Conservation (phyloP, 371 early-diverging fungal genomes). For the Funneliformis caledonium region DNA sequence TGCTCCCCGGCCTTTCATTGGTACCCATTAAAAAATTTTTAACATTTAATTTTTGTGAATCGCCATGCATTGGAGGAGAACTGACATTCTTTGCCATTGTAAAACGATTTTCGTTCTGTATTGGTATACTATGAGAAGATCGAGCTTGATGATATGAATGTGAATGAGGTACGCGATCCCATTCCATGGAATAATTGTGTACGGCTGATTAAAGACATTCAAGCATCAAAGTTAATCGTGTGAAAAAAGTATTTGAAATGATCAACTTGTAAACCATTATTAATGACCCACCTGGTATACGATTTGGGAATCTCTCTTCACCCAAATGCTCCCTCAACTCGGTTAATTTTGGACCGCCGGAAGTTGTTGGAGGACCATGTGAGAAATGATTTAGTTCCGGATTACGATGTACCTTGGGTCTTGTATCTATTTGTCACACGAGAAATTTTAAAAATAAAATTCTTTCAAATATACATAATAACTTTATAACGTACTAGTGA, state of each 20-base stretch:
- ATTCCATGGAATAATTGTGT: neutral
- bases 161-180: neutral
- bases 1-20: neutral
- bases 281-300: neutral
- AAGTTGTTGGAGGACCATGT: neutral
- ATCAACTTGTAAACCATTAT: neutral
- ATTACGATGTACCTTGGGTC: neutral
- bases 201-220: neutral
- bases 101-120: neutral
- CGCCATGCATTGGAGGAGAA: neutral
- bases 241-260: too few relatives aligned
- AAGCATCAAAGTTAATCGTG: too few relatives aligned
- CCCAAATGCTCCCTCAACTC: constrained; percentile 7
- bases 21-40: neutral
- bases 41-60: neutral
- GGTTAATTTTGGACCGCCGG: neutral
- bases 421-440: neutral
- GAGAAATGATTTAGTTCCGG: neutral
- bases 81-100: neutral
- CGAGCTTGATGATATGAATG: neutral
- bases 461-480: neutral
- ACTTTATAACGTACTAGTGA: neutral
- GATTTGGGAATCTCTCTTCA: constrained; percentile 3
- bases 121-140: neutral
- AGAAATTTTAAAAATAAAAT: neutral